Base-by-base conservation (phyloP, 176 grass and related monocot species). In the Secale cereale region DNA sequence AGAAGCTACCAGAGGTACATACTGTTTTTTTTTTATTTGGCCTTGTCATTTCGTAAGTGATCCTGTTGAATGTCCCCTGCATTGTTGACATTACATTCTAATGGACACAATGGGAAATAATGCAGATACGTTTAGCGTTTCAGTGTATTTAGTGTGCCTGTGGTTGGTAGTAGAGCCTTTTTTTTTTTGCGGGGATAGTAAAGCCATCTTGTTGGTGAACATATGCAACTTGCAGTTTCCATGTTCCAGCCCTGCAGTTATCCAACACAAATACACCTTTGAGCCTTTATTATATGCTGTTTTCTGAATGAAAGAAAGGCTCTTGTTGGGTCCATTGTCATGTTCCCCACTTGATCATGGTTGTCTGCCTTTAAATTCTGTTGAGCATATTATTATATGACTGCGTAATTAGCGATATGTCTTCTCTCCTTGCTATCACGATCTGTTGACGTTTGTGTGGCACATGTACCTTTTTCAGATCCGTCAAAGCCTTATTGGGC, bases 1-100 rank as follows among this genome's bases (percentile, higher is more conserved):
- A 93, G 91, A 98, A 98, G 85, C 86, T 98, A 54, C 95, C 93
- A 12, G 91, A 95, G 93, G 95, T 95, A 79, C 35, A 7, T n/a
- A 19, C 10, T 57, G 22, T 12, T 37, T 30, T n/a, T 79, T 65
- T 19, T 33, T 59, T 36, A 22, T 35, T 31, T 56, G 45, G 8
- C 7, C 22, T 61, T 32, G 48, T 65, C 75, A 69, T 70, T 57
- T 68, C 22, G 17, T 27, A 52, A 83, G n/a, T 75, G n/a, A 25
- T 25, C 45, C 26, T 73, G 31, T 72, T 35, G 40, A 77, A 56
- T 77, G 17, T 70, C 16, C 20, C 2, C 2, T 85, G 13, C 28
- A 61, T 61, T 1, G 46, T 29, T 41, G n/a, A 8, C 70, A 72
- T 41, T 76, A 32, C 56, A 27, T 28, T 36, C 36, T 28, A 64